phyloP scores from a whole-genome alignment of 73 alveolate species.

The Stentor roeselii region DNA sequence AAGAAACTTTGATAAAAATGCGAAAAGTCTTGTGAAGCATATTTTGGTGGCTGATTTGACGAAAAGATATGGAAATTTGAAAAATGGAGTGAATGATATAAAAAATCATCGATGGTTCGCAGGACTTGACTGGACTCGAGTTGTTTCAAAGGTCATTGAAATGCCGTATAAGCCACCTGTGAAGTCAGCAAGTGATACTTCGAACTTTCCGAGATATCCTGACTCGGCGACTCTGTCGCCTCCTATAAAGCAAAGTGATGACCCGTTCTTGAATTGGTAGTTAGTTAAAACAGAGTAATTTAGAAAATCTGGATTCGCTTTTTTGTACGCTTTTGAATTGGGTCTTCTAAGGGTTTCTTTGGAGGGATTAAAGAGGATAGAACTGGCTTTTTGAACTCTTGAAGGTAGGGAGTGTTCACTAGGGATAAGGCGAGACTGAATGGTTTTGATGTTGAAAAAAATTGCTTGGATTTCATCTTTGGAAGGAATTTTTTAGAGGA shows the following conservation, averaged over 20 bases:
- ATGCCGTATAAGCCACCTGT: conserved; percentile 45
- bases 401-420: too few species aligned
- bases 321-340: too few species aligned
- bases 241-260: conserved; percentile 71
- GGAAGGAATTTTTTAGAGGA: too few species aligned
- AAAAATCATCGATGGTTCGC: conserved; percentile 53
- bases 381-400: too few species aligned
- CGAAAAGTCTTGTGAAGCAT: conserved; percentile 62
- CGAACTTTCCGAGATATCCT: conserved; percentile 84
- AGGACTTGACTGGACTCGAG: conserved; percentile 35
- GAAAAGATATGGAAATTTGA: conserved; percentile 93
- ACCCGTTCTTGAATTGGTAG: conserved; percentile 88
- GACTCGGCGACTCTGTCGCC: conserved; percentile 78
- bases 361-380: too few species aligned
- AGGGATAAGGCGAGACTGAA: too few species aligned
- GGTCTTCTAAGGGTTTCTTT: too few species aligned
- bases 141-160: conserved; percentile 27
- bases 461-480: too few species aligned
- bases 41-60: conserved; percentile 79
- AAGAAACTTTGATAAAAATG: conserved; percentile 58
- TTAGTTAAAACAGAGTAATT: too few species aligned
- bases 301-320: too few species aligned
- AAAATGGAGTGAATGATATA: conserved; percentile 64
- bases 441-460: too few species aligned
- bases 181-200: conserved; percentile 64